phyloP scores from a whole-genome alignment of 2,329 filamentous ascomycete species.

The Sclerotinia minor region DNA sequence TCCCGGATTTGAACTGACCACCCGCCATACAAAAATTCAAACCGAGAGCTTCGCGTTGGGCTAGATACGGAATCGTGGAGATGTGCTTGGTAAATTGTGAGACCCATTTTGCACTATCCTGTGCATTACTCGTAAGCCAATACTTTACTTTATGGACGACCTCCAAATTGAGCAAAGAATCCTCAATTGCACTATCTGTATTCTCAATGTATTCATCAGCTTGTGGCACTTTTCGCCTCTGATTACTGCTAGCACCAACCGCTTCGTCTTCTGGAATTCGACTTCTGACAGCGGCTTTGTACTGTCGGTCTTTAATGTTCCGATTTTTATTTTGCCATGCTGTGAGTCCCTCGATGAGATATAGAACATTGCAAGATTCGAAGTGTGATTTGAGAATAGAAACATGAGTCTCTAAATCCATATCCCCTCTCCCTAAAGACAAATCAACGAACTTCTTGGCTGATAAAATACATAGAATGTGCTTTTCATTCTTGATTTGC shows the following conservation, averaged over 20 bases:
- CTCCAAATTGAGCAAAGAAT: conserved; percentile 69
- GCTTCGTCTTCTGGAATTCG: conserved; percentile 45
- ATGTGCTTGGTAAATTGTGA: conserved; percentile 75
- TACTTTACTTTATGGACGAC: conserved; percentile 65
- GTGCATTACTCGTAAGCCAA: conserved; percentile 62
- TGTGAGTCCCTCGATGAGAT: conserved; percentile 69
- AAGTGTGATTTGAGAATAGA: conserved; percentile 55
- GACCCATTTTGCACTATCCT: conserved; percentile 73
- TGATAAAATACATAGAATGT: conserved; percentile 57
- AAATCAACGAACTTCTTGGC: conserved; percentile 67
- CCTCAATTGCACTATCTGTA: conserved; percentile 64
- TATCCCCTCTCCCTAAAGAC: conserved; percentile 48
- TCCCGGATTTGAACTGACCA: conserved; percentile 72
- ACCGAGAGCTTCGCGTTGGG: conserved; percentile 50
- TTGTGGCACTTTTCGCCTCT: conserved; percentile 45
- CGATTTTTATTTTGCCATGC: conserved; percentile 69
- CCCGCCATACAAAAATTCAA: conserved; percentile 76
- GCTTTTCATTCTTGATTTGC: conserved; percentile 49
- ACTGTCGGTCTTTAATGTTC: conserved; percentile 66
- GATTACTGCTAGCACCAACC: conserved; percentile 19
- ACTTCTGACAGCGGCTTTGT: conserved; percentile 62
- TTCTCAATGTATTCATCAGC: conserved; percentile 54
- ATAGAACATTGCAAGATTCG: conserved; percentile 57
- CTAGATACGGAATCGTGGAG: conserved; percentile 70
- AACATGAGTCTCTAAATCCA: conserved; percentile 60